These are phyloP conservation scores for Cladophialophora immunda DNA, from an alignment of 2,329 filamentous ascomycete genomes.

Conservation along the genomic window DNA sequence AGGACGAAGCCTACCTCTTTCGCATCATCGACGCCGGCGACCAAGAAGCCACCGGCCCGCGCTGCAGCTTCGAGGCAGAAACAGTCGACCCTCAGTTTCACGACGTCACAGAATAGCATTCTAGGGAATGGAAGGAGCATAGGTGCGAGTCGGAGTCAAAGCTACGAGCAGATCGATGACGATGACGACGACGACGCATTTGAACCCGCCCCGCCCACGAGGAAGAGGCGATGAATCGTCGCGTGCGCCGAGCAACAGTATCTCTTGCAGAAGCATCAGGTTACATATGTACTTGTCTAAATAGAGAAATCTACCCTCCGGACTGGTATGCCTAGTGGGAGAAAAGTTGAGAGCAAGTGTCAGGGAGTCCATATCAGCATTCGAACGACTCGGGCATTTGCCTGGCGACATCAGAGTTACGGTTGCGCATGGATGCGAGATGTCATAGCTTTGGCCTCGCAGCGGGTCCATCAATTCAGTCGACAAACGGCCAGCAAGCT, in stretches of 20 bases:
- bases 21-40: constrained; percentile 34
- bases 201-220: constrained; percentile 48
- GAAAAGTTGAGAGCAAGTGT: neutral
- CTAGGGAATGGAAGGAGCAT: constrained; percentile 35
- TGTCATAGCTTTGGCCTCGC: too few relatives aligned
- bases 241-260: neutral
- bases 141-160: constrained; percentile 41
- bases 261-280: neutral
- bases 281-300: neutral
- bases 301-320: neutral
- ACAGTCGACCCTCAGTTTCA: constrained; percentile 55
- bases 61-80: constrained; percentile 43
- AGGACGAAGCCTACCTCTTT: constrained; percentile 16
- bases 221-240: constrained; percentile 33
- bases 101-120: constrained; percentile 47
- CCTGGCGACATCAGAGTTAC: neutral
- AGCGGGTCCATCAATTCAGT: neutral
- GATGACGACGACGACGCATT: constrained; percentile 53
- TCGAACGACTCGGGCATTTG: neutral
- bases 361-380: neutral
- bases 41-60: constrained; percentile 17
- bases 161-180: constrained; percentile 42
- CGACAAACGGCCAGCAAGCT: neutral
- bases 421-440: neutral
- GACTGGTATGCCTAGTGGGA: neutral